phyloP scores from a whole-genome alignment of 208 protist genomes.

The Angomonas deanei region DNA sequence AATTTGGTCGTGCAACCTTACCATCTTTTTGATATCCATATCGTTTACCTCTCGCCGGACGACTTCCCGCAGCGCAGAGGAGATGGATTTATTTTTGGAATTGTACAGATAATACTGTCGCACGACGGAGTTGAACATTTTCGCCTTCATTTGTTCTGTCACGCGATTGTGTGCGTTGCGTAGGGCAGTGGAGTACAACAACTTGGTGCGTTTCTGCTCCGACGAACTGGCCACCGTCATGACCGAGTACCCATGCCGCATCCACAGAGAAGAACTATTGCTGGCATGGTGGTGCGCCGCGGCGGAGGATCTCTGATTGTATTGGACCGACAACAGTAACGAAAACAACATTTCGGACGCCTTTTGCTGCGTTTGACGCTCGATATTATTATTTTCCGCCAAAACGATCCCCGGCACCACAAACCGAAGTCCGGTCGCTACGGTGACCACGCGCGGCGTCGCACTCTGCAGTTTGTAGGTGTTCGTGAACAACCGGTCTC shows the following conservation, averaged over 20 bases:
- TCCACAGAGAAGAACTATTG: constrained; percentile 15
- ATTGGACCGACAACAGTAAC: neutral
- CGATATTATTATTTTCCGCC: neutral
- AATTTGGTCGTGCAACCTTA: neutral
- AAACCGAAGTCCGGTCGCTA: neutral
- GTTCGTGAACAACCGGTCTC: neutral
- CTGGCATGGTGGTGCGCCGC: neutral
- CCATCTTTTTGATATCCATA: neutral
- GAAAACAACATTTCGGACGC: neutral
- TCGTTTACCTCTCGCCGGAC: constrained; percentile 6
- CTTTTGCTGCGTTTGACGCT: neutral
- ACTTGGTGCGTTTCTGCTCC: constrained; percentile 29
- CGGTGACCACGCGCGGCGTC: neutral
- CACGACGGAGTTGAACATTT: neutral
- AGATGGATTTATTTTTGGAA: neutral
- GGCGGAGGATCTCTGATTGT: neutral
- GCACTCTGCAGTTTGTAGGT: neutral
- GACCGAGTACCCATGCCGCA: constrained; percentile 15
- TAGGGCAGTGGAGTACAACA: constrained; percentile 26
- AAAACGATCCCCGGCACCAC: constrained; percentile 15
- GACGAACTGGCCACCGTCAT: constrained; percentile 13
- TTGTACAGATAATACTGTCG: neutral
- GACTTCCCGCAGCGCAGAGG: constrained; percentile 1
- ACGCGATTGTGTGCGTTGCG: constrained; percentile 9
- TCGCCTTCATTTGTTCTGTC: neutral